These are phyloP conservation scores for Miscanthus lutarioriparius DNA, from an alignment of 176 grass and related monocot genomes.

Conservation along the genomic window DNA sequence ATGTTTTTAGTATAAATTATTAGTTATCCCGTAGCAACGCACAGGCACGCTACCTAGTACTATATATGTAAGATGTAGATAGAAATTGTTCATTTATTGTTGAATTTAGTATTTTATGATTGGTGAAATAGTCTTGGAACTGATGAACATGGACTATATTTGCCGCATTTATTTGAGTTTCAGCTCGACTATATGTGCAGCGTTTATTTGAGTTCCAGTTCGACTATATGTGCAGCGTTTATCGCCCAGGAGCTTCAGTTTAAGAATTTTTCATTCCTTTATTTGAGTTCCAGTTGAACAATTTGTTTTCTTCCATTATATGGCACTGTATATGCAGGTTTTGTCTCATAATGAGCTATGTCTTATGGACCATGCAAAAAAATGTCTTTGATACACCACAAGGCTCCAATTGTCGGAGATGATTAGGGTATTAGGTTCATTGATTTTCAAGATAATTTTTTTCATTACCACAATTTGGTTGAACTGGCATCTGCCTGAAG, in stretches of 20 bases:
- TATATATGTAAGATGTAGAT: background rate
- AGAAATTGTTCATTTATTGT: background rate
- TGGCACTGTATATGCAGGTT: background rate
- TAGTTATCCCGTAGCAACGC: no score
- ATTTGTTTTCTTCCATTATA: background rate
- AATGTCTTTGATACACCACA: background rate
- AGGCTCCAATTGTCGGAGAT: background rate
- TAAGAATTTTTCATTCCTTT: background rate
- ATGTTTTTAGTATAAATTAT: no score
- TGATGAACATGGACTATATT: background rate
- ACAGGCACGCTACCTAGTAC: no score
- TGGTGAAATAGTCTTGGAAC: background rate
- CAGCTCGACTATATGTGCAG: no score
- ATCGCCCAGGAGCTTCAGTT: background rate
- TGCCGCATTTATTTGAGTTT: no score
- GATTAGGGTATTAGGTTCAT: background rate
- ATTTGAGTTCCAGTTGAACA: background rate
- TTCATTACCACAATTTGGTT: background rate
- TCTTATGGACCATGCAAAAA: background rate
- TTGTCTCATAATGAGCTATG: background rate
- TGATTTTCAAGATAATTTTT: background rate
- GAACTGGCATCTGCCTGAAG: background rate
- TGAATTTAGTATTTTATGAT: background rate
- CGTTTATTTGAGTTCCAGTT: no score
- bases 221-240: no score